These are phyloP conservation scores for Podaxis carcinomalis DNA, from an alignment of 768 basidiomycete genomes.

Conservation along the genomic window DNA sequence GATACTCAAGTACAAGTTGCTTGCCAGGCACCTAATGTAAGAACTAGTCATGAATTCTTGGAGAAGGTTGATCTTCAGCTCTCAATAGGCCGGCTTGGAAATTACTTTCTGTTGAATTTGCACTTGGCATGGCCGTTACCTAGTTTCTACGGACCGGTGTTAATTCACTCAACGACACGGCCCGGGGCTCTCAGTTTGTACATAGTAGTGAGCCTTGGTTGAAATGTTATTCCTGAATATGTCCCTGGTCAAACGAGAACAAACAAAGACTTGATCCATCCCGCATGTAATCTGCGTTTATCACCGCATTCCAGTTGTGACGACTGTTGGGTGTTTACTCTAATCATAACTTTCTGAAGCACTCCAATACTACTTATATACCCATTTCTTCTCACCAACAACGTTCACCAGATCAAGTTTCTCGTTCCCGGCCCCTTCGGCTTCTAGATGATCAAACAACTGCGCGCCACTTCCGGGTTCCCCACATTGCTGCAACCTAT, in stretches of 20 bases:
- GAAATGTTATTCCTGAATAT: too few species aligned
- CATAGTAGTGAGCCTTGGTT: too few species aligned
- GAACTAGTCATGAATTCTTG: constrained; percentile 5
- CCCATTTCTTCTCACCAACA: neutral
- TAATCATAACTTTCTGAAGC: neutral
- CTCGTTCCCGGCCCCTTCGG: neutral
- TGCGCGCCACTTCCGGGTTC: neutral
- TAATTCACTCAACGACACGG: neutral
- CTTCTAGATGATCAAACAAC: neutral
- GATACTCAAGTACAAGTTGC: constrained; percentile 35
- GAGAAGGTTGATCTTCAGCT: neutral
- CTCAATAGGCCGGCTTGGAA: neutral
- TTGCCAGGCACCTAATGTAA: constrained; percentile 31
- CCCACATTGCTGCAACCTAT: neutral
- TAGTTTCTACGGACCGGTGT: neutral
- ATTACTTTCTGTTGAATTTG: neutral
- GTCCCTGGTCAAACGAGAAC: too few species aligned
- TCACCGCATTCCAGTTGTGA: neutral
- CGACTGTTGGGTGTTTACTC: neutral
- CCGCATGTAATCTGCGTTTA: too few species aligned
- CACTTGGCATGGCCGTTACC: neutral
- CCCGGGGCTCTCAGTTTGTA: too few species aligned
- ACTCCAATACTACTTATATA: neutral
- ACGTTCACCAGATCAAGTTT: neutral
- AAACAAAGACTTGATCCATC: too few species aligned